phyloP scores from a whole-genome alignment of 2,329 filamentous ascomycete genomes.

The Pseudofabraea citricarpa region DNA sequence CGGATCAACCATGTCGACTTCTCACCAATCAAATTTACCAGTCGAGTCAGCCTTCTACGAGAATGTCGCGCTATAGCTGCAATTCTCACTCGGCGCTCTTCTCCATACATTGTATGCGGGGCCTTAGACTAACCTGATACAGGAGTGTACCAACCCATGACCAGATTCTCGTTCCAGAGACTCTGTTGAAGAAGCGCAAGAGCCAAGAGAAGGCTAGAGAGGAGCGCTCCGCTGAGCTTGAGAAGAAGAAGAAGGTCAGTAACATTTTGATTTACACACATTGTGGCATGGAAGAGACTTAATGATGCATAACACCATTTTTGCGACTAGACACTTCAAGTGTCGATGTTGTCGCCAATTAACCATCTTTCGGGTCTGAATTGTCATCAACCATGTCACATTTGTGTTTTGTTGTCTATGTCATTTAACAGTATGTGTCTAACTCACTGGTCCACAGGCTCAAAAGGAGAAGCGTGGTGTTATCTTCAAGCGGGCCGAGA shows the following conservation, averaged over 20 bases:
- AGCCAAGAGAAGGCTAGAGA: constrained; percentile 98
- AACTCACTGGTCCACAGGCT: constrained; percentile 54
- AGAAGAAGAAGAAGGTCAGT: constrained; percentile 83
- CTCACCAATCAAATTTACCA: constrained; percentile 78
- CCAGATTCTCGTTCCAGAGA: constrained; percentile 97
- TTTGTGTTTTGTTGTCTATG: constrained; percentile 12
- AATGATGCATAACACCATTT: constrained; percentile 85
- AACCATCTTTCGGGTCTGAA: constrained; percentile 99
- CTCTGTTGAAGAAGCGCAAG: constrained; percentile 99
- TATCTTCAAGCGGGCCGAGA: constrained; percentile 99
- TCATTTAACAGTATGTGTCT: constrained; percentile 22
- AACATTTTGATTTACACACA: constrained; percentile 16
- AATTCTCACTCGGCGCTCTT: constrained; percentile 85
- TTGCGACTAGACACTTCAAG: constrained; percentile 76
- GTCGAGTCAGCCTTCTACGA: constrained; percentile 82
- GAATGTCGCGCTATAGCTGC: constrained; percentile 89
- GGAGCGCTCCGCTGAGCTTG: constrained; percentile 71
- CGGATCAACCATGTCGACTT: constrained; percentile 20
- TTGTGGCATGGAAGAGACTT: constrained; percentile 34
- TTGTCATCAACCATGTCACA: constrained; percentile 21
- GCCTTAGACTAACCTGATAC: constrained; percentile 72
- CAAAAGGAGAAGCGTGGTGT: constrained; percentile 98
- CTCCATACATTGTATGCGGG: constrained; percentile 60
- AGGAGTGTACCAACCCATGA: constrained; percentile 92
- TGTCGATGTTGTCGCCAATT: constrained; percentile 97